phyloP scores from a whole-genome alignment of 768 basidiomycete species.

The Vararia minispora region DNA sequence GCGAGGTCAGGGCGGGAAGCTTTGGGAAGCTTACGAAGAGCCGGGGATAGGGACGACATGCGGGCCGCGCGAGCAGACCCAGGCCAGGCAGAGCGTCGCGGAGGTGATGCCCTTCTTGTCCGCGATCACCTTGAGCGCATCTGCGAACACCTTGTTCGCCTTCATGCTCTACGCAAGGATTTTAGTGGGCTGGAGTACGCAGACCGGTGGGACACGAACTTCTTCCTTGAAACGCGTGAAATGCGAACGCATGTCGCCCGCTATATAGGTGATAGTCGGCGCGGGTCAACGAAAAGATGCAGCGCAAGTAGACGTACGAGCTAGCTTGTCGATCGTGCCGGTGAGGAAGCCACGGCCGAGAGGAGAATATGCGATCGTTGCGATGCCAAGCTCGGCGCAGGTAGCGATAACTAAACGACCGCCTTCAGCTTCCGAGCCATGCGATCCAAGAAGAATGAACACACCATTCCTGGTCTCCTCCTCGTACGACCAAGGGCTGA shows the following conservation, averaged over 20 bases:
- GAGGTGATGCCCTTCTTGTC: constrained; percentile 29
- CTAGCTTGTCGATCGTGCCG: constrained; percentile 31
- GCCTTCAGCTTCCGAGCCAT: background rate
- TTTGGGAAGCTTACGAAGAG: constrained; percentile 21
- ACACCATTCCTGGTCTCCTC: constrained; percentile 34
- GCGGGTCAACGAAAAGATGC: background rate
- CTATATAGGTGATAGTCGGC: constrained; percentile 13
- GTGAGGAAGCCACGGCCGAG: constrained; percentile 44
- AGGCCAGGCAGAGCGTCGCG: constrained; percentile 28
- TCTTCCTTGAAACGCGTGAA: constrained; percentile 29
- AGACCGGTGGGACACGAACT: constrained; percentile 8
- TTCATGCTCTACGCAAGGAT: constrained; percentile 22
- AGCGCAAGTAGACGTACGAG: constrained; percentile 11
- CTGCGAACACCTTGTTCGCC: constrained; percentile 31
- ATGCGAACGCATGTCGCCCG: constrained; percentile 25
- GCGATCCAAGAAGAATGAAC: background rate
- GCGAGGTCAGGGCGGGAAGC: background rate
- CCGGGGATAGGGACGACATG: constrained; percentile 39
- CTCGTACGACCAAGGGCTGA: constrained; percentile 51
- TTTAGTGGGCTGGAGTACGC: constrained; percentile 8
- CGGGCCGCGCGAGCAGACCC: constrained; percentile 24
- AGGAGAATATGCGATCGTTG: constrained; percentile 52
- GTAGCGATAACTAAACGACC: constrained; percentile 33
- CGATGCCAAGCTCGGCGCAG: constrained; percentile 41
- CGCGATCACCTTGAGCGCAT: constrained; percentile 29